phyloP scores from a whole-genome alignment of 495 filamentous ascomycete species.

The Lindgomyces ingoldianus region DNA sequence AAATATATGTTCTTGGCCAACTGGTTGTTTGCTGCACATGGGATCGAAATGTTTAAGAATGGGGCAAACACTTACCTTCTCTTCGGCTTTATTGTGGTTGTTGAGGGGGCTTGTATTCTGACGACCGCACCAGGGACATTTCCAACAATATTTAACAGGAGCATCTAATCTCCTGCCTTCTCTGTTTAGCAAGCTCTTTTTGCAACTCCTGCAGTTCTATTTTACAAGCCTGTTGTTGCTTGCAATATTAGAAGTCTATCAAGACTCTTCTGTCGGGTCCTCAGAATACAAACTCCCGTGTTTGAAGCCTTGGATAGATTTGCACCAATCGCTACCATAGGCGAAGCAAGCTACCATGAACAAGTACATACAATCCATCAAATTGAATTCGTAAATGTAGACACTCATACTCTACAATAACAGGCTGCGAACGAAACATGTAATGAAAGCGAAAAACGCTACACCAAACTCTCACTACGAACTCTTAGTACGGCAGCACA shows the following conservation, averaged over 20 bases:
- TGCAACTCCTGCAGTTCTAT: too few relatives aligned
- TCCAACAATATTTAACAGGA: too few relatives aligned
- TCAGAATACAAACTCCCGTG: too few relatives aligned
- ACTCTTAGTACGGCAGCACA: constrained; percentile 3
- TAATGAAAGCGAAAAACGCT: neutral
- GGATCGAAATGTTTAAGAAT: neutral
- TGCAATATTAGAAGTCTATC: too few relatives aligned
- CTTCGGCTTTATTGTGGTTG: neutral
- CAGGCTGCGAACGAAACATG: neutral
- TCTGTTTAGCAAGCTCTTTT: too few relatives aligned
- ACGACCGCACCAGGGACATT: too few relatives aligned
- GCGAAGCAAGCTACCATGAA: neutral
- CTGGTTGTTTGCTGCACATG: neutral
- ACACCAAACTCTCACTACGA: neutral
- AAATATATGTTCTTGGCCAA: neutral
- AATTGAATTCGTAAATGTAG: neutral
- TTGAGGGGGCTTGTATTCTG: too few relatives aligned
- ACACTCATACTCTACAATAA: neutral
- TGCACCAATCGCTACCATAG: too few relatives aligned
- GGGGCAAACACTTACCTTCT: neutral
- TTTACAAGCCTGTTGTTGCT: too few relatives aligned
- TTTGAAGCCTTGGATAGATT: too few relatives aligned
- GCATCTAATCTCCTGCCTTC: too few relatives aligned
- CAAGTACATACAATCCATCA: neutral
- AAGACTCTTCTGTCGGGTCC: too few relatives aligned